Evolutionary conservation across 106 monocot genomes (phyloP), one percentile per base, ranked within the genome.

Genomic region (Triglochin maritima): DNA sequence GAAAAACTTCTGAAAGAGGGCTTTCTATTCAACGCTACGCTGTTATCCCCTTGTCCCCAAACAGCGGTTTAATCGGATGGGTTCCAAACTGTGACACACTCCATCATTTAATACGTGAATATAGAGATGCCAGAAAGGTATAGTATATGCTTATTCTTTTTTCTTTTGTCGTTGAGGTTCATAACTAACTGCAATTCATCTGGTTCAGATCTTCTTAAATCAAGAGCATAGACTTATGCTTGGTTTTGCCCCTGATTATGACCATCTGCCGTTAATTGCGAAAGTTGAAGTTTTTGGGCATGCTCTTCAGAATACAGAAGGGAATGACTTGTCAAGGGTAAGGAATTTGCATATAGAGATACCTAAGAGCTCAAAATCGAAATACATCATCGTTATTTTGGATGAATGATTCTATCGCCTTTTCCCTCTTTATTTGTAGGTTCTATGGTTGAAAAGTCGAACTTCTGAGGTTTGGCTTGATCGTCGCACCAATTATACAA

Each of bases 391-490:
- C 29, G 29, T 59, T 42, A 29, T 29, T 59, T 59, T 59, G 5
- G 8, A 29, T 29, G 7, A 8, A 5, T 16, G 59, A 65, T 49
- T 65, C 50, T n/a, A n/a, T 44, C 50, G 4, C 15, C 6, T 65
- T 5, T n/a, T 8, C 56, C 57, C 7, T 47, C 5, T 48, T 17
- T 70, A 63, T 64, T 7, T 47, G 57, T 14, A 98, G 96, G 91
- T 98, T 79, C 82, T 98, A n/a, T 98, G 96, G 96, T 75, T 98
- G 7, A 98, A 98, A 77, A 88, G 91, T 76, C 81, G 91, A 67
- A 91, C 96, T 46, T 98, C 96, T 69, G 96, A 98, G 84, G 84
- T 98, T 74, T 98, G 96, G 96, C 82, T 98, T 59, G 91, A 91
- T 63, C 81, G 96, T 4, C 80, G 96, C 41, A 98, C 96, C 79